Evolutionary conservation across 805 yeast genomes (phyloP), one percentile per base, ranked within the genome.

Genomic region (Metschnikowia kunwiensis): DNA sequence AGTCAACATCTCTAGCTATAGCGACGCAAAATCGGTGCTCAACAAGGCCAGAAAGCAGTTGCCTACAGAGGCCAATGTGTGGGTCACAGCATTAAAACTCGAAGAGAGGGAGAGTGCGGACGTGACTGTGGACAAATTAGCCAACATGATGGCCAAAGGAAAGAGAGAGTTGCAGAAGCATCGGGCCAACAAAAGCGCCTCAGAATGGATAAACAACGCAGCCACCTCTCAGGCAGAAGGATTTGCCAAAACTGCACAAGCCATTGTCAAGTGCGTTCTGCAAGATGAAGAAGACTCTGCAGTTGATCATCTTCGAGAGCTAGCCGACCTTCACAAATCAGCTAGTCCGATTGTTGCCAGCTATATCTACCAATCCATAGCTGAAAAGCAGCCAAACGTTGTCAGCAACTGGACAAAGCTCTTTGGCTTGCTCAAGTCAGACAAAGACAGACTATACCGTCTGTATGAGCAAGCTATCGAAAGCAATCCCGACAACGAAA

Each of bases 51-150:
- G 89, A 43, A 76, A 77, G 36, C 66, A 66, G 22, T 17, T 43
- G 24, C 49, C 53, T 8, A 16, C 24, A 5, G 47, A 49, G 12
- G 27, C 28, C 24, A 26, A 35, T 18, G 67, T 87, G 2, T 86
- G 95, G 91, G 59, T 86, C 2, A 65, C 80, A 0, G 87, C 87
- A 1, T 71, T 79, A 1, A 74, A 78, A 44, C 52, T 87, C 10
- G 94, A 86, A 55, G 74, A 68, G 37, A 42, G 65, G 17, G 91
- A 80, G 49, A 62, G 68, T 38, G 53, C 59, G 1, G 54, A 59
- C 4, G 64, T 64, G 6, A 59, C 65, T n/a, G 68, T 61, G n/a
- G 55, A 62, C 1, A 74, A 76, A 42, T 57, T 80, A 1, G 57
- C 57, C 5, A 70, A 67, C 50, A 49, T 84, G 49, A 50, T 82